Evolutionary conservation across 106 monocot species (phyloP).

Genomic region (Allium cepa): DNA sequence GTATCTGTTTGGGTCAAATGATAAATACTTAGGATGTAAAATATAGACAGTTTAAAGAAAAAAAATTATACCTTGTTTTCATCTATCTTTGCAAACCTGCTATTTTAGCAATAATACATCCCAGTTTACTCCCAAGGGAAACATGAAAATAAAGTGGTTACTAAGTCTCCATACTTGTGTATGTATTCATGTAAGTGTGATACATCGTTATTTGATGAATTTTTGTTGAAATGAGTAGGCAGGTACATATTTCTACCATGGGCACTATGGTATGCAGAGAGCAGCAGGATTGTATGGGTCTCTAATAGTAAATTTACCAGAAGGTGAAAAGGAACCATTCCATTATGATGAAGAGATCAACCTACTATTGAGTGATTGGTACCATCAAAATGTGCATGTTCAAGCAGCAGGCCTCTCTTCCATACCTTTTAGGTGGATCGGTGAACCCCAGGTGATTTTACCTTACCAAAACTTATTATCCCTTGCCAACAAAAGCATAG

Average conservation of each 20-base stretch:
- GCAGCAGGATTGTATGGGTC: slow-evolving; percentile 73
- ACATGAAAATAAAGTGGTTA: no score
- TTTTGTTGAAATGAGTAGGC: slow-evolving; percentile 19
- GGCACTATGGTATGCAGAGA: slow-evolving; percentile 92
- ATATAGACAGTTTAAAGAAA: no score
- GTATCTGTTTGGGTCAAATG: no score
- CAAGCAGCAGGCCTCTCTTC: slow-evolving; percentile 63
- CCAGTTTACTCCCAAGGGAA: no score
- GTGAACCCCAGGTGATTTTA: slow-evolving; percentile 66
- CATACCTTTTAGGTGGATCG: slow-evolving; percentile 73
- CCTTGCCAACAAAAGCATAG: background rate
- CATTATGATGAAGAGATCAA: slow-evolving; percentile 61
- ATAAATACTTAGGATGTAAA: no score
- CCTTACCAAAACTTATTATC: background rate
- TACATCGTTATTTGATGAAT: background rate
- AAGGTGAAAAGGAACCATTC: slow-evolving; percentile 60
- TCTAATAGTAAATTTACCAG: slow-evolving; percentile 52
- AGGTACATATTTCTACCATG: slow-evolving; percentile 87
- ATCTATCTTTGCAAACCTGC: no score
- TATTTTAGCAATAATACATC: no score
- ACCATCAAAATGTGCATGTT: slow-evolving; percentile 35
- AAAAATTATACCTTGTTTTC: no score
- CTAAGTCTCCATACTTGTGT: no score
- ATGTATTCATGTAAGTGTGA: no score
- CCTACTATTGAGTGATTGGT: slow-evolving; percentile 77